phyloP scores from a whole-genome alignment of 1,284 basidiomycete species.

The Pholiota adiposa region DNA sequence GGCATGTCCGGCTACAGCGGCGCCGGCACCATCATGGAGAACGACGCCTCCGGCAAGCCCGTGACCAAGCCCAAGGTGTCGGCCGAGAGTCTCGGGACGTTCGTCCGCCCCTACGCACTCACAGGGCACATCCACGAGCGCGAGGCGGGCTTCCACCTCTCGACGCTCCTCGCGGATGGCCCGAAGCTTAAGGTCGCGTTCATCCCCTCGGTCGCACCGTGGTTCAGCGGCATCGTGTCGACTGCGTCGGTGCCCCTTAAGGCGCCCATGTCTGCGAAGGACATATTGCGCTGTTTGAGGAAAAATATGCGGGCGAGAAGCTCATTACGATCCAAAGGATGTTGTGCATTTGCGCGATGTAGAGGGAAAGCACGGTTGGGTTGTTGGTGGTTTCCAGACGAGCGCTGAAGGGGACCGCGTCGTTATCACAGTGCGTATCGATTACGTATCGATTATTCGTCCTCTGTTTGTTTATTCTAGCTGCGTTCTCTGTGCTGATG shows the following conservation, averaged over 20 bases:
- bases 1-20: conserved; percentile 95
- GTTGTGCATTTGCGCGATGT: conserved; percentile 84
- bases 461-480: too few relatives aligned
- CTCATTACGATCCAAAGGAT: conserved; percentile 70
- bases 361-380: conserved; percentile 86
- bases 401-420: conserved; percentile 88
- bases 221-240: conserved; percentile 96
- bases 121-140: conserved; percentile 99
- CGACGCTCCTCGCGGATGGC: conserved; percentile 50
- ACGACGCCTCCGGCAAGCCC: conserved; percentile 66
- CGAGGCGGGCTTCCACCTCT: conserved; percentile 87
- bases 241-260: conserved; percentile 84
- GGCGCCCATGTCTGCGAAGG: conserved; percentile 65
- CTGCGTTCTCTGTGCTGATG: not conserved
- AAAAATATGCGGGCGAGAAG: conserved; percentile 78
- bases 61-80: conserved; percentile 85
- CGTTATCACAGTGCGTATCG: conserved; percentile 82
- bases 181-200: conserved; percentile 76
- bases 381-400: conserved; percentile 93
- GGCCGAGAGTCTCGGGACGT: conserved; percentile 76
- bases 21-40: conserved; percentile 83
- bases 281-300: conserved; percentile 81
- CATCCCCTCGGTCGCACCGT: conserved; percentile 87
- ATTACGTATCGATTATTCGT: conserved; percentile 8
- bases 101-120: conserved; percentile 84